Evolutionary conservation across 2,329 filamentous ascomycete species (phyloP).

Genomic region (Teratosphaeria destructans): DNA sequence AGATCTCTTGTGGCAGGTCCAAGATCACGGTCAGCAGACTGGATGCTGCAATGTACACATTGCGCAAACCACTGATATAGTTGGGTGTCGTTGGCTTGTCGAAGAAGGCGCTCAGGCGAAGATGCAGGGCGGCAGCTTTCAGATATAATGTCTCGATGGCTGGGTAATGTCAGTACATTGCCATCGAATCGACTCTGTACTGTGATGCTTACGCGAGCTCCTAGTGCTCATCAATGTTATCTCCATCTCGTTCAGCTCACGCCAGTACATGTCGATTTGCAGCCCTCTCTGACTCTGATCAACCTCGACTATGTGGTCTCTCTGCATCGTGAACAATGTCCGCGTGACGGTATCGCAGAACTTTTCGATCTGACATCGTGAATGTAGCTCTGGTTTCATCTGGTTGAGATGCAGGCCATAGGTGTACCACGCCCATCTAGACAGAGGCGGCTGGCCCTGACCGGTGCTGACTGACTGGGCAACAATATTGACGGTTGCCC

Average conservation of each 20-base stretch:
- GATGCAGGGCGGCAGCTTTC: slow-evolving; percentile 61
- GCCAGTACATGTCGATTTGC: slow-evolving; percentile 27
- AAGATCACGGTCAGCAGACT: slow-evolving; percentile 62
- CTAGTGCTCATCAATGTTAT: slow-evolving; percentile 24
- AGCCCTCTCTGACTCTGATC: slow-evolving; percentile 27
- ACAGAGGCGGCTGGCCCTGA: slow-evolving; percentile 62
- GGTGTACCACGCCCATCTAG: slow-evolving; percentile 47
- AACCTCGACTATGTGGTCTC: slow-evolving; percentile 52
- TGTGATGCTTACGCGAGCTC: slow-evolving; percentile 33
- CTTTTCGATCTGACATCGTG: slow-evolving; percentile 59
- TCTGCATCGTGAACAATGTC: slow-evolving; percentile 69
- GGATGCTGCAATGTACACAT: slow-evolving; percentile 61
- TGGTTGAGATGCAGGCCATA: slow-evolving; percentile 63
- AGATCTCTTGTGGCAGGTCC: slow-evolving; percentile 43
- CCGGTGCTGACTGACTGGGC: slow-evolving; percentile 72
- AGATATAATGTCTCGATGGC: slow-evolving; percentile 51
- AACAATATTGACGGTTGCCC: slow-evolving; percentile 78
- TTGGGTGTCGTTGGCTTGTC: slow-evolving; percentile 62
- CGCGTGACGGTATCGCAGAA: slow-evolving; percentile 70
- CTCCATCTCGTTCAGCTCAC: slow-evolving; percentile 28
- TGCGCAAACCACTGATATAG: slow-evolving; percentile 65
- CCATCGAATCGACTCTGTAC: slow-evolving; percentile 27
- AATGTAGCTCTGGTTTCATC: slow-evolving; percentile 52
- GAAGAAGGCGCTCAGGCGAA: slow-evolving; percentile 71
- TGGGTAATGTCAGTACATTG: slow-evolving; percentile 38